Conservation (phyloP, 2,329 filamentous ascomycete genomes). For the Colletotrichum nymphaeae region DNA sequence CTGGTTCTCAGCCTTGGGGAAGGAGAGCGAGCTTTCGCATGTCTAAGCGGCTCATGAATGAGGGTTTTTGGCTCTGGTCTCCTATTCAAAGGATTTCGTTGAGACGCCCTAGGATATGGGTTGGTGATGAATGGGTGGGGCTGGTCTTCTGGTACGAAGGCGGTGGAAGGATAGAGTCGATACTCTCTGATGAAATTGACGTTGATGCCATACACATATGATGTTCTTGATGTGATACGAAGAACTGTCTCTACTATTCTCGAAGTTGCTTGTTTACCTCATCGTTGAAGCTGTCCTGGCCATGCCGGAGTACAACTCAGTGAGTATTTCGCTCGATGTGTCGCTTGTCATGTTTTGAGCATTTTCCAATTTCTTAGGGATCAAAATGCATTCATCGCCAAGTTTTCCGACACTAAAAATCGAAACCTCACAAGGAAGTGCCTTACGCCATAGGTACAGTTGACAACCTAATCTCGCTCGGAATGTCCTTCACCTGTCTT, state of each 20-base stretch:
- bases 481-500: no score
- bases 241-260: not conserved
- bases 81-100: not conserved
- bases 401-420: no score
- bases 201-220: not conserved
- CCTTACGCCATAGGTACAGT: no score
- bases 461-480: no score
- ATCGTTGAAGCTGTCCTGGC: not conserved
- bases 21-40: not conserved
- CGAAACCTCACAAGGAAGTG: no score
- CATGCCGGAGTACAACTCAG: not conserved
- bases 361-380: not conserved
- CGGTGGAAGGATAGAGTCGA: not conserved
- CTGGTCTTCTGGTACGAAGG: not conserved
- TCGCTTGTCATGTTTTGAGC: not conserved
- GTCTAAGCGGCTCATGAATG: not conserved
- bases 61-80: not conserved
- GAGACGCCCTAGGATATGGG: not conserved
- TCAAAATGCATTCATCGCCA: no score
- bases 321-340: not conserved
- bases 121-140: not conserved
- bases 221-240: not conserved
- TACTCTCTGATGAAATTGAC: not conserved
- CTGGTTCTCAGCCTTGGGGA: not conserved
- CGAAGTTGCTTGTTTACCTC: not conserved